A percentile compares a stretch with the other conserved stretches of the same genome.
Conservation (phyloP, 345 rosid species). For the Hypericum androsaemum region DNA sequence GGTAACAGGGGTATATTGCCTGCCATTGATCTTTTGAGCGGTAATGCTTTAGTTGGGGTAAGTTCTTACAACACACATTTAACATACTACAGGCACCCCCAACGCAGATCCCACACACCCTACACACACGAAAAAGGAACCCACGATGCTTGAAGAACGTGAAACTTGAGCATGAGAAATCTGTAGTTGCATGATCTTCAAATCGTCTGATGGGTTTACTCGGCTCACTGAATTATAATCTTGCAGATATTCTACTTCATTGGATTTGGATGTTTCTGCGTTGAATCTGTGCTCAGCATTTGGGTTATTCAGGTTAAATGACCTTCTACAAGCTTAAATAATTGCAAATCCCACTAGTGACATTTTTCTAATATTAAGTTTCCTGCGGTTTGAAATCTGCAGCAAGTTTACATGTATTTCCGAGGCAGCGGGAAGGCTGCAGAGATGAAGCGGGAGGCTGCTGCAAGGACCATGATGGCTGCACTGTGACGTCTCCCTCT, state of each 20-base stretch:
- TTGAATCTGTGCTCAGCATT: constrained; percentile 79
- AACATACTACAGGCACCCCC: no score
- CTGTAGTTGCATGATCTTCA: no score
- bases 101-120: no score
- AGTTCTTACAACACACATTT: constrained; percentile 14
- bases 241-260: constrained; percentile 79
- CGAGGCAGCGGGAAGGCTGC: constrained; percentile 90
- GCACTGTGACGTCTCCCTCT: constrained; percentile 35
- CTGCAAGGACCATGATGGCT: constrained; percentile 59
- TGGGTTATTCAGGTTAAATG: constrained; percentile 92
- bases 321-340: constrained; percentile 3
- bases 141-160: no score
- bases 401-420: constrained; percentile 96
- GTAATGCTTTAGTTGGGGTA: constrained; percentile 65
- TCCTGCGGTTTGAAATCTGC: constrained; percentile 20
- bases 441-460: constrained; percentile 72
- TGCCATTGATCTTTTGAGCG: constrained; percentile 53
- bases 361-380: background rate
- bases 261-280: constrained; percentile 65
- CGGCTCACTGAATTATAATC: background rate
- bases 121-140: no score
- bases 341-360: background rate
- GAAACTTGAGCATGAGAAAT: no score
- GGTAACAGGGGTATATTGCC: constrained; percentile 84
- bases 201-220: no score